Evolutionary conservation across 345 rosid species (phyloP).

Genomic region (Diplotaxis tenuifolia): DNA sequence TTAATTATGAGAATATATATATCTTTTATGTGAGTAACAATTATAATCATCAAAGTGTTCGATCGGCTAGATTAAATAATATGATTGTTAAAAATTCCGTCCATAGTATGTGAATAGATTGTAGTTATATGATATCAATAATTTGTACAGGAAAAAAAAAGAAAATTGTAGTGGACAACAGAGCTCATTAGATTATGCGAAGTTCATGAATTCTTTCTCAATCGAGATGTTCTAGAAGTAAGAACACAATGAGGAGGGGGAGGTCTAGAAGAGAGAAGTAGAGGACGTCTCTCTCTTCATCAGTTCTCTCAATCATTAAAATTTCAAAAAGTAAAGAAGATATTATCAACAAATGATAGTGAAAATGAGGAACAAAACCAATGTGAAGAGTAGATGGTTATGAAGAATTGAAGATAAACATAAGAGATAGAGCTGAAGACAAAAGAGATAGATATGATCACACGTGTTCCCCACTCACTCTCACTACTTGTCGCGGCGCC

Average conservation of each 20-base stretch:
- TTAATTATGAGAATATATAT: not conserved
- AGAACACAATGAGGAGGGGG: not conserved
- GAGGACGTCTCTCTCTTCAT: not conserved
- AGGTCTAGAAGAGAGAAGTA: not conserved
- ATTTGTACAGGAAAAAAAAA: not conserved
- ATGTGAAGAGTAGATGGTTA: conserved; percentile 11
- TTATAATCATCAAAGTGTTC: not conserved
- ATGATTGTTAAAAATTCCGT: too few relatives aligned
- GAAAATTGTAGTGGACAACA: too few relatives aligned
- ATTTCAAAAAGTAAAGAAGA: not conserved
- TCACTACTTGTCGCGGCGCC: conserved; percentile 30
- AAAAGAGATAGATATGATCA: conserved; percentile 26
- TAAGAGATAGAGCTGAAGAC: not conserved
- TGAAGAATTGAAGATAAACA: conserved; percentile 21
- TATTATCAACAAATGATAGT: not conserved
- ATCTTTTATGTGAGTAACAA: not conserved
- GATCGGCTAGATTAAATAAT: not conserved
- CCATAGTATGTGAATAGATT: not conserved
- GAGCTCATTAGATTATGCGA: not conserved
- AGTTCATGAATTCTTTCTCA: not conserved
- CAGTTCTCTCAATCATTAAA: not conserved
- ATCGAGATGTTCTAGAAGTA: not conserved
- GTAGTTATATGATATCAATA: not conserved
- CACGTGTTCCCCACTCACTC: conserved; percentile 34
- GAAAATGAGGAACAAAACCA: not conserved